Evolutionary conservation across 768 basidiomycete species (phyloP), one percentile per base, ranked within the genome.

Genomic region (Lactarius akahatsu): DNA sequence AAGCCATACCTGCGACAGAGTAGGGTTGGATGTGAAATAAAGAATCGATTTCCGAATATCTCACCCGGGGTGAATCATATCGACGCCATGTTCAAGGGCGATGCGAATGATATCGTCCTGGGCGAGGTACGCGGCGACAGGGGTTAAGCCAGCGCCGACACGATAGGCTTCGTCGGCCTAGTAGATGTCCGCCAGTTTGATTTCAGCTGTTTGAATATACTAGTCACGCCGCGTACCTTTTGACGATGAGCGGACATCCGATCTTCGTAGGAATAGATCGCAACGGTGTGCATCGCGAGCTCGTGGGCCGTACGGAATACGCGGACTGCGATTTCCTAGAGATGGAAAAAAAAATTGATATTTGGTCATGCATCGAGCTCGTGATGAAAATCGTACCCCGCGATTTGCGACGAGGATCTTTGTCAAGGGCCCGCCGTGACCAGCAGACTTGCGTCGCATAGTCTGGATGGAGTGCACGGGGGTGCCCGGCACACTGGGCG

Each of bases 31-130:
- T 65, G 50, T 6, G 6, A 10, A 28, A 23, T 3, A 16, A 32
- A 18, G 20, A 15, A 59, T 52, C 18, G 41, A 30, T 60, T 60
- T 30, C 26, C 20, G 56, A 20, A 43, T 65, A 59, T 60, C 82
- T 74, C 71, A 94, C 93, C 96, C 95, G 13, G 95, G 97, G 78
- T 98, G 97, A 75, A 99, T 98, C 97, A 99, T 98, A 76, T 98
- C 96, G 30, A 99, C 97, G 30, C 94, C 96, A 77, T 98, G 95
- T 78, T 98, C 96, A 54, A 98, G 83, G n/a, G 95, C 94, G 71
- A 95, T 90, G 69, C 88, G 81, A 78, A 99, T 95, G 78, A 99
- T 98, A 73, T 97, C 95, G 72, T 98, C 94, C 76, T 98, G 96
- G 2, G 96, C 90, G 69, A 99, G 90, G 77, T 99, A 99, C 11